These are phyloP conservation scores for Austroboletus rostrupii DNA, from an alignment of 1,284 basidiomycete species.

Conservation along the genomic window DNA sequence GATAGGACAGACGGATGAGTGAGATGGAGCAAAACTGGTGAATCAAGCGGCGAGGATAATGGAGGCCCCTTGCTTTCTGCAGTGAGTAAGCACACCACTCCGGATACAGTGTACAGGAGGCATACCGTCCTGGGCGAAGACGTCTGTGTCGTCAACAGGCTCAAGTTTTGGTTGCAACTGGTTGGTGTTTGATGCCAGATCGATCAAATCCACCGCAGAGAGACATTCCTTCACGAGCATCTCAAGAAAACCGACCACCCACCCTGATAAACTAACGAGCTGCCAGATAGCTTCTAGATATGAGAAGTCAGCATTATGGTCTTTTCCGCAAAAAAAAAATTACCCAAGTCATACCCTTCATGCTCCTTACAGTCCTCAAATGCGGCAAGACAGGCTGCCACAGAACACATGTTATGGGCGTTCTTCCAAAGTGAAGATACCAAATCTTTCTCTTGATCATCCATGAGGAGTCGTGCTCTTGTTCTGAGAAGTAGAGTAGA, in stretches of 20 bases:
- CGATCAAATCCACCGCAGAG: conserved; percentile 34
- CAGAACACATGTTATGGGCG: conserved; percentile 60
- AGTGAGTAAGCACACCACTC: conserved; percentile 6
- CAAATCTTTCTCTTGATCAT: conserved; percentile 36
- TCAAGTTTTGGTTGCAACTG: conserved; percentile 23
- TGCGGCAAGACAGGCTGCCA: conserved; percentile 53
- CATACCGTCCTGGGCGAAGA: conserved; percentile 20
- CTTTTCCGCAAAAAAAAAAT: background rate
- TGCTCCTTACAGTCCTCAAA: conserved; percentile 66
- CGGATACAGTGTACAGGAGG: background rate
- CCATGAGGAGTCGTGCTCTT: conserved; percentile 30
- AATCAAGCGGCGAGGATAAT: conserved; percentile 21
- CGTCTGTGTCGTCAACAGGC: conserved; percentile 23
- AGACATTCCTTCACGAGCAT: conserved; percentile 62
- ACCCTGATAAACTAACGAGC: conserved; percentile 54
- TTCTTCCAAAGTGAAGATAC: conserved; percentile 48
- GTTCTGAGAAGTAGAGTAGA: conserved; percentile 30
- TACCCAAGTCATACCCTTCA: conserved; percentile 60
- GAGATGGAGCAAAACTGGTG: conserved; percentile 52
- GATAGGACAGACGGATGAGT: conserved; percentile 56
- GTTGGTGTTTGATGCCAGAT: conserved; percentile 8
- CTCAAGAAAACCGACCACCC: conserved; percentile 60
- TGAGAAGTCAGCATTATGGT: conserved; percentile 1
- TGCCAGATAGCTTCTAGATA: conserved; percentile 64
- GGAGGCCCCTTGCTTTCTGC: conserved; percentile 17